Evolutionary conservation across 2,329 filamentous ascomycete genomes (phyloP).

Genomic region (Colletotrichum sp.): DNA sequence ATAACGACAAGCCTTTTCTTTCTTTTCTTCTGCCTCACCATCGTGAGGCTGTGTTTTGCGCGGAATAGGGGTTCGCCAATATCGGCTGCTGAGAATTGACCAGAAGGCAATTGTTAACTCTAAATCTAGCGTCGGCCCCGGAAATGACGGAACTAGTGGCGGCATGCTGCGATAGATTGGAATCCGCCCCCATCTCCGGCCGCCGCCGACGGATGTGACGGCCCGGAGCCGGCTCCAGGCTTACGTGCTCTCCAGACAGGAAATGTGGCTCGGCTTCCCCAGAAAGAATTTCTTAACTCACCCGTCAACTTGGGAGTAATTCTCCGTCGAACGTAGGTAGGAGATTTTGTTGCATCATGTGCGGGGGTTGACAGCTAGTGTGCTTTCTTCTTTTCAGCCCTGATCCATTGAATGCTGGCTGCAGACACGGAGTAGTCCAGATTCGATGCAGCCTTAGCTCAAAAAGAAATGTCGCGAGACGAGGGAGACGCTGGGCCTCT

Average conservation of each 20-base stretch:
- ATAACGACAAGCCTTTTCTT: not conserved
- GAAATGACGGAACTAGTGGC: not conserved
- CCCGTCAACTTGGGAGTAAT: not conserved
- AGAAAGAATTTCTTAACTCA: not conserved
- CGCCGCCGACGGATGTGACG: not conserved
- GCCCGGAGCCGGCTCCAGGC: not conserved
- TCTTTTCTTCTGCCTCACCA: not conserved
- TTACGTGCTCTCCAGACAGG: not conserved
- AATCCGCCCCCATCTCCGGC: not conserved
- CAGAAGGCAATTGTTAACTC: constrained; percentile 1
- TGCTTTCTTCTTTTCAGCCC: not conserved
- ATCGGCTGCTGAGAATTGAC: not conserved
- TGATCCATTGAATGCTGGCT: not conserved
- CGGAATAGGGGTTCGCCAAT: not conserved
- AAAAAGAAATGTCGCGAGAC: not conserved
- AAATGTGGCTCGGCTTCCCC: not conserved
- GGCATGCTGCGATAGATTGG: not conserved
- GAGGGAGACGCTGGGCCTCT: not conserved
- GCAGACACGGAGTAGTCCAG: not conserved
- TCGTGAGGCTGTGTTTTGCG: not conserved
- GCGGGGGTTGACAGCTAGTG: not conserved
- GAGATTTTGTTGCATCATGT: not conserved
- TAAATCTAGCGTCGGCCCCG: not conserved
- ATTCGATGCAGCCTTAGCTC: not conserved
- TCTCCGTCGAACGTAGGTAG: not conserved